These are phyloP conservation scores for Ploettnerulaceae sp. DNA, from an alignment of 2,329 filamentous ascomycete species.

Conservation along the genomic window DNA sequence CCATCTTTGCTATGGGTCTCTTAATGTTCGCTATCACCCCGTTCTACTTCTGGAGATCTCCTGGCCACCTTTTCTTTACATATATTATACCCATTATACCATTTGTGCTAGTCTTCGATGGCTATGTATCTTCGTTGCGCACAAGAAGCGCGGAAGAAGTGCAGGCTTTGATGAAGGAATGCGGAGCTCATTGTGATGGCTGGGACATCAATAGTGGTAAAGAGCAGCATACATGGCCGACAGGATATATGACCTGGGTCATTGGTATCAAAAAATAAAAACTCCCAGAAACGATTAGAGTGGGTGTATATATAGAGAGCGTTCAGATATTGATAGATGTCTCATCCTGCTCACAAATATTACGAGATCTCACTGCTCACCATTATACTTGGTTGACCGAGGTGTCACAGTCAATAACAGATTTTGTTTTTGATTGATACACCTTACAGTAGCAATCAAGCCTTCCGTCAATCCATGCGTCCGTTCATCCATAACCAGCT, in stretches of 20 bases:
- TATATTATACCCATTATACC: conserved; percentile 64
- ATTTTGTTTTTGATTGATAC: too few relatives aligned
- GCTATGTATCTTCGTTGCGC: conserved; percentile 60
- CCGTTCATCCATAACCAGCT: too few relatives aligned
- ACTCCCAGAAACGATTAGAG: too few relatives aligned
- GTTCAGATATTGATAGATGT: too few relatives aligned
- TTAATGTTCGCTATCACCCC: conserved; percentile 49
- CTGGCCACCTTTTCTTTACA: conserved; percentile 53
- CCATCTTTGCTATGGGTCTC: conserved; percentile 48
- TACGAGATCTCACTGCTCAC: too few relatives aligned
- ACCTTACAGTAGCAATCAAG: too few relatives aligned
- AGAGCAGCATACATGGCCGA: conserved; percentile 43
- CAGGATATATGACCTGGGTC: conserved; percentile 43
- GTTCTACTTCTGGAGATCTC: conserved; percentile 40
- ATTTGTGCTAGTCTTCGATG: conserved; percentile 64
- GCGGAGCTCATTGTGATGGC: conserved; percentile 39
- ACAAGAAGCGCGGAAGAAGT: conserved; percentile 65
- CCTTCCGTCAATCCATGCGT: too few relatives aligned
- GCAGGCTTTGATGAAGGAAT: conserved; percentile 50
- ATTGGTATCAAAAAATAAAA: conserved; percentile 35
- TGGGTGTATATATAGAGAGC: too few relatives aligned
- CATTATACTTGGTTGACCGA: too few relatives aligned
- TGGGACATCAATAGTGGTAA: conserved; percentile 41
- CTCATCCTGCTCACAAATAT: too few relatives aligned
- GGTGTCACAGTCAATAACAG: too few relatives aligned